Evolutionary conservation across 208 protist genomes (phyloP).

Genomic region (Kentomonas sorsogonicus): DNA sequence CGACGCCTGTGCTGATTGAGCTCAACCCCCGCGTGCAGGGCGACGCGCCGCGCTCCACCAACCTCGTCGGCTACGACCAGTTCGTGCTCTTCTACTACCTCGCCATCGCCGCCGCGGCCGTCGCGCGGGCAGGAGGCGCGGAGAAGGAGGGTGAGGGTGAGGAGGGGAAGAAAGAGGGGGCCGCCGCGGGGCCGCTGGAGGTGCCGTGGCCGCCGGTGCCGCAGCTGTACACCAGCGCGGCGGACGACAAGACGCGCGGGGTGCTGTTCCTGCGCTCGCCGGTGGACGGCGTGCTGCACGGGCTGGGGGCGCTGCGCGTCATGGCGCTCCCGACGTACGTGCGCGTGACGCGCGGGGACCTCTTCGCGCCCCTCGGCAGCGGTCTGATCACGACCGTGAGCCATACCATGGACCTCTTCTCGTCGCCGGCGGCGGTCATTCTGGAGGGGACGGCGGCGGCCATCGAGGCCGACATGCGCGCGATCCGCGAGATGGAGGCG

Average conservation of each 20-base stretch:
- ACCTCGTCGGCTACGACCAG: slow-evolving; percentile 78
- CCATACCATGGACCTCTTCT: slow-evolving; percentile 71
- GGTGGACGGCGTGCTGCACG: slow-evolving; percentile 43
- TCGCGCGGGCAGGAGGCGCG: slow-evolving; percentile 16
- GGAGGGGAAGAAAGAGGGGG: not conserved
- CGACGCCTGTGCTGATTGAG: slow-evolving; percentile 86
- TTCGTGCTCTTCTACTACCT: slow-evolving; percentile 73
- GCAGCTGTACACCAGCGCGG: slow-evolving; percentile 37
- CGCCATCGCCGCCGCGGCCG: slow-evolving; percentile 32
- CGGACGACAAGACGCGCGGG: slow-evolving; percentile 13
- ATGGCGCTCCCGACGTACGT: slow-evolving; percentile 44
- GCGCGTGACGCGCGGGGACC: slow-evolving; percentile 36
- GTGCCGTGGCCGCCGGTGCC: slow-evolving; percentile 77
- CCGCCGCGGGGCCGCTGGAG: slow-evolving; percentile 1
- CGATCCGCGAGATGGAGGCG: slow-evolving; percentile 29
- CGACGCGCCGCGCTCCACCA: slow-evolving; percentile 55
- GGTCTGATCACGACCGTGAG: slow-evolving; percentile 24
- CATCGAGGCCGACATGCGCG: slow-evolving; percentile 26
- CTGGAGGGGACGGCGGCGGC: slow-evolving; percentile 41
- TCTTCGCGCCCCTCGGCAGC: slow-evolving; percentile 29
- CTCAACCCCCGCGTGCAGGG: slow-evolving; percentile 83
- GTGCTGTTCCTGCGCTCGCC: slow-evolving; percentile 56
- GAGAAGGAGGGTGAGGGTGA: not conserved
- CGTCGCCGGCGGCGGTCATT: slow-evolving; percentile 62
- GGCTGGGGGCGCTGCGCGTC: slow-evolving; percentile 22